Evolutionary conservation across 805 yeast genomes (phyloP), one percentile per base, ranked within the genome.

Genomic region (Saccharomycopsis sp.): DNA sequence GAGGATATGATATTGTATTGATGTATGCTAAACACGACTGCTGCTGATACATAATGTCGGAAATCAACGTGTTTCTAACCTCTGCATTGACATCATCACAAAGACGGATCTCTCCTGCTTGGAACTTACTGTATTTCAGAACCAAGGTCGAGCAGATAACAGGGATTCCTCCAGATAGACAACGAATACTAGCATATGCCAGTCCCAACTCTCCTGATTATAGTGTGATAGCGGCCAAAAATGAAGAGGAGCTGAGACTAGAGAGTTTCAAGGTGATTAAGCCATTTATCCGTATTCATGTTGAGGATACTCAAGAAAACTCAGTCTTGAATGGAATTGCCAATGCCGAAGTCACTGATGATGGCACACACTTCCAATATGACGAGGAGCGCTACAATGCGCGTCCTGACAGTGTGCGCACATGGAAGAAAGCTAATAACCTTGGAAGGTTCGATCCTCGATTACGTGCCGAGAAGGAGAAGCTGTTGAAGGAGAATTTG

Each of bases 401-500:
- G 17, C 76, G 87, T 59, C 56, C 70, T 2, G 82, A 86, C 57
- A 78, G 93, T 0, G 96, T 89, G 1, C 76, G 85, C 58, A 79
- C 78, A 57, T 92, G 97, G 96, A 93, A 92, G 69, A 77, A 78
- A 58, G 74, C 77, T 34, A 78, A 87, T 62, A 71, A 81, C 58
- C 72, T 89, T 24, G 97, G 97, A 0, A 74, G 92, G 55, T 91
- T 84, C 65, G 82, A 86, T 62, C 87, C 90, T 0, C 67, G 72
- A 2, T 79, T 68, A 52, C 69, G 70, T 58, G 65, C 72, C 23
- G 57, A 68, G 24, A 65, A 66, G 3, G 19, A 55, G 54, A 51
- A 25, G 9, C 54, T 59, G 0, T 52, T 59, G 12, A 59, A 66
- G 20, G 38, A 56, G 35, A 73, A 74, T 53, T 66, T 66, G 7